These are phyloP conservation scores for Chlamydomonas schloesseri DNA, from an alignment of 139 green algal species.

Conservation along the genomic window DNA sequence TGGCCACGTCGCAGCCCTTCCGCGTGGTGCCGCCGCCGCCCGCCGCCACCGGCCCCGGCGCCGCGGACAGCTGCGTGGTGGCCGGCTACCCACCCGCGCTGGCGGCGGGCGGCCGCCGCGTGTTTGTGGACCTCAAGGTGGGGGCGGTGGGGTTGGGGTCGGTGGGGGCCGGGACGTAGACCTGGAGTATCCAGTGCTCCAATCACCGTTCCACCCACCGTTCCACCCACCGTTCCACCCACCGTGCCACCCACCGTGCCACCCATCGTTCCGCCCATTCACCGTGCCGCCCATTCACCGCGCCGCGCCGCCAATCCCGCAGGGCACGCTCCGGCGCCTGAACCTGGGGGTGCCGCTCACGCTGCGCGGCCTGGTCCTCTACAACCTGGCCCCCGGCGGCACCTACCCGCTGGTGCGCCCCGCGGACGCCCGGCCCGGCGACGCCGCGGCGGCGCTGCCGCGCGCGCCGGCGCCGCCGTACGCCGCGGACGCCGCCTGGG, in stretches of 20 bases:
- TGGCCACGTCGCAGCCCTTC: not conserved
- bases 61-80: not conserved
- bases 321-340: not conserved
- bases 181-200: too few species aligned
- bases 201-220: too few species aligned
- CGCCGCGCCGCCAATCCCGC: too few species aligned
- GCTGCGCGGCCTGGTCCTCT: conserved; percentile 20
- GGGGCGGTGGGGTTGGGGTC: not conserved
- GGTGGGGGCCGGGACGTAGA: too few species aligned
- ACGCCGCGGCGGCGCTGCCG: too few species aligned
- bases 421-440: too few species aligned
- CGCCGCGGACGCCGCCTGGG: not conserved
- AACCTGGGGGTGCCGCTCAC: not conserved
- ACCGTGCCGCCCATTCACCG: too few species aligned
- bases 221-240: too few species aligned
- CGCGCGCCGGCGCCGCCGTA: too few species aligned
- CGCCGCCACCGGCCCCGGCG: too few species aligned
- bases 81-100: not conserved
- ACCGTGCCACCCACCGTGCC: too few species aligned
- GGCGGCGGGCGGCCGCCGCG: not conserved
- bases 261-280: too few species aligned
- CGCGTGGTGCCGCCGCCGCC: not conserved
- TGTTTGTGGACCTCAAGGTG: not conserved
- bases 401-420: not conserved
- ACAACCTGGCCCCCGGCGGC: conserved; percentile 23